Evolutionary conservation across 306 rosid genomes (phyloP).

Genomic region (Albizia julibrissin): DNA sequence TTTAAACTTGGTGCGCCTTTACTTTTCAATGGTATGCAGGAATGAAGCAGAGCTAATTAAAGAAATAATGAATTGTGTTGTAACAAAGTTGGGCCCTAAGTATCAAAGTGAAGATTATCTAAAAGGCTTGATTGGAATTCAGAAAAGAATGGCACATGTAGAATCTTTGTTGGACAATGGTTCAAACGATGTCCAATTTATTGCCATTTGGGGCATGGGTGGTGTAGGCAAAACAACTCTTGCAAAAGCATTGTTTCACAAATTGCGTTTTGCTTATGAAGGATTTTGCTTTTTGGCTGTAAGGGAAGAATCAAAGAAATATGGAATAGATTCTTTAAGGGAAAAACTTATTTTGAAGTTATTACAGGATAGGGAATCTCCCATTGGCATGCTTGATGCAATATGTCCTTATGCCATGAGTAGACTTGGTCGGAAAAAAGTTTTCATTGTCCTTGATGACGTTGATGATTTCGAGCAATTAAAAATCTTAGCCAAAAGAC

Average conservation of each 20-base stretch:
- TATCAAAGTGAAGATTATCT: background rate
- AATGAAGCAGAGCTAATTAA: background rate
- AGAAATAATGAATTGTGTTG: background rate
- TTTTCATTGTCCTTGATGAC: background rate
- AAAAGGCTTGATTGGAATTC: background rate
- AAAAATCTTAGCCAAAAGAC: background rate
- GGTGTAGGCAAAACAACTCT: background rate
- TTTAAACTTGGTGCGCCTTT: too few relatives aligned
- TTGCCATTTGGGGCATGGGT: slow-evolving; percentile 10
- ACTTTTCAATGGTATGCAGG: background rate
- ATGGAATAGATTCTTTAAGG: background rate
- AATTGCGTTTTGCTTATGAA: background rate
- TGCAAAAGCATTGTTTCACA: background rate
- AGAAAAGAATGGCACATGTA: background rate
- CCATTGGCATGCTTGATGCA: background rate
- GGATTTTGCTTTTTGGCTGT: background rate
- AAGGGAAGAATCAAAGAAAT: background rate
- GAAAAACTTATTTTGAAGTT: background rate
- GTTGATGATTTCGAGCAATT: background rate
- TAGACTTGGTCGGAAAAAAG: background rate
- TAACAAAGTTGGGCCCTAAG: background rate
- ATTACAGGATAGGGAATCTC: background rate
- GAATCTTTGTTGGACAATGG: background rate
- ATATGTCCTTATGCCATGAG: background rate
- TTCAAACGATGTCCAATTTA: background rate